Evolutionary conservation across 345 rosid genomes (phyloP).

Genomic region (Eucalyptus paniculata): DNA sequence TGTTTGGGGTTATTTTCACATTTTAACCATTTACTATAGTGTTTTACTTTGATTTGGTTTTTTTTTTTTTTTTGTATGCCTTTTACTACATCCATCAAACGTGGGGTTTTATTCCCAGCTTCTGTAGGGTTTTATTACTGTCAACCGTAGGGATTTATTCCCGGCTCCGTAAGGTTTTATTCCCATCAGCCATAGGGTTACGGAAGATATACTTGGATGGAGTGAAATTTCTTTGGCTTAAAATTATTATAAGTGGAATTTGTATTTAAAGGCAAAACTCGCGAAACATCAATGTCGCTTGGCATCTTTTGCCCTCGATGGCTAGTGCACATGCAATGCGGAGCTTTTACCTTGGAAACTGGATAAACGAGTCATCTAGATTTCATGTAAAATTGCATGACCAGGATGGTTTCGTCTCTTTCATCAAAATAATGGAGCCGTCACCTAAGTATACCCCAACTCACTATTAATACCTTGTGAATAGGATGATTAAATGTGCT

Average conservation of each 20-base stretch:
- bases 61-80: too few species aligned
- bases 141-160: too few species aligned
- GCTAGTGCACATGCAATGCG: not conserved
- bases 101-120: too few species aligned
- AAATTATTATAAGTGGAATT: not conserved
- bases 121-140: too few species aligned
- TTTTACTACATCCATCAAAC: too few species aligned
- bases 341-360: not conserved
- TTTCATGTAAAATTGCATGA: not conserved
- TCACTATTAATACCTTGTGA: too few species aligned
- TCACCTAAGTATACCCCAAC: not conserved
- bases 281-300: not conserved
- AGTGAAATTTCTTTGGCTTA: not conserved
- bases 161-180: too few species aligned
- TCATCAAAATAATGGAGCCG: not conserved
- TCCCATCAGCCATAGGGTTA: too few species aligned
- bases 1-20: not conserved
- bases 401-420: not conserved
- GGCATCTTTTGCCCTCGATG: not conserved
- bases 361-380: not conserved
- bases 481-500: not conserved
- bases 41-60: too few species aligned
- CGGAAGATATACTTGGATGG: too few species aligned
- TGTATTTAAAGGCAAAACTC: not conserved
- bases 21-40: too few species aligned